phyloP scores from a whole-genome alignment of 768 basidiomycete genomes.

The Amanita rimosa region DNA sequence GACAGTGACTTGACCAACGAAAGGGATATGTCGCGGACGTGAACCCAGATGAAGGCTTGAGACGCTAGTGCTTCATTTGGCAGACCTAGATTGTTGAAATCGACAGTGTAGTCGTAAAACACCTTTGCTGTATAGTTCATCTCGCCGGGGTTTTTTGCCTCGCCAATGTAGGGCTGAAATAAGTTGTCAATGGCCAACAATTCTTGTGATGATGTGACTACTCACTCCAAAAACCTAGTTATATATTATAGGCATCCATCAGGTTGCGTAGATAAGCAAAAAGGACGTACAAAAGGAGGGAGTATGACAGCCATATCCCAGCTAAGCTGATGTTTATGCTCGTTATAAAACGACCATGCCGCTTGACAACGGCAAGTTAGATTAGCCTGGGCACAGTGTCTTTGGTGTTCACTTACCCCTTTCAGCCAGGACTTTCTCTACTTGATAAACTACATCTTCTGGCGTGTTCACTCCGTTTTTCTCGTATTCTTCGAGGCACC shows the following conservation, averaged over 20 bases:
- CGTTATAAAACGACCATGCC: conserved; percentile 29
- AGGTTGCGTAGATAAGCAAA: too few species aligned
- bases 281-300: conserved; percentile 35
- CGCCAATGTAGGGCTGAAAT: neutral
- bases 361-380: conserved; percentile 15
- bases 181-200: neutral
- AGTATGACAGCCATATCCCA: conserved; percentile 46
- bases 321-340: conserved; percentile 27
- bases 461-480: conserved; percentile 35
- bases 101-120: conserved; percentile 1
- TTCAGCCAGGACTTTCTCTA: conserved; percentile 59
- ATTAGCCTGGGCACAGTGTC: neutral
- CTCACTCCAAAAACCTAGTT: conserved; percentile 3
- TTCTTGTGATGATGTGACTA: neutral
- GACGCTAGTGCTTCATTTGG: neutral
- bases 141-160: neutral
- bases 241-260: neutral
- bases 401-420: conserved; percentile 21
- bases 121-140: neutral
- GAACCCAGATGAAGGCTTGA: neutral
- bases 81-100: neutral
- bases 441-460: conserved; percentile 36
- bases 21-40: conserved; percentile 3
- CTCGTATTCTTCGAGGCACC: conserved; percentile 30
- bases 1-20: neutral